Conservation (phyloP, 495 filamentous ascomycete genomes). For the Penicillium soppii region DNA sequence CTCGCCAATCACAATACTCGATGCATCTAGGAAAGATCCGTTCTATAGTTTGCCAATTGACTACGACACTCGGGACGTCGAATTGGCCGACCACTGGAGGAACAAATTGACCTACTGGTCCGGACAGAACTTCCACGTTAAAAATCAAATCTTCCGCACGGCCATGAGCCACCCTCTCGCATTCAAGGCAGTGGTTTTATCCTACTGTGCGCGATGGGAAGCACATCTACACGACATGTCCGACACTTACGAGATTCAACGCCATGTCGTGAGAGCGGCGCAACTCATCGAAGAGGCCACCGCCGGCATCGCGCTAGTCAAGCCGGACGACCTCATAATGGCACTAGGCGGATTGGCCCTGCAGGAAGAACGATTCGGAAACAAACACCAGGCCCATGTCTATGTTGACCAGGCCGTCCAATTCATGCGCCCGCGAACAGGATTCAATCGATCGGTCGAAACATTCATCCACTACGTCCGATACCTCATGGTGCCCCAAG, state of each 20-base stretch:
- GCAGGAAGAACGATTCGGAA: constrained; percentile 44
- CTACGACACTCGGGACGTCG: constrained; percentile 24
- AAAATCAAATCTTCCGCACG: constrained; percentile 36
- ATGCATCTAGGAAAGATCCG: constrained; percentile 37
- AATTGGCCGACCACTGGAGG: constrained; percentile 38
- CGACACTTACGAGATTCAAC: constrained; percentile 24
- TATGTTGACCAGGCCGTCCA: constrained; percentile 34
- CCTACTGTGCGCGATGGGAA: constrained; percentile 43
- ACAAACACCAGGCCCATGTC: constrained; percentile 22
- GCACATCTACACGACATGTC: constrained; percentile 24
- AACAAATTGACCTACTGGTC: constrained; percentile 46
- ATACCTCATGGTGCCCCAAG: constrained; percentile 28
- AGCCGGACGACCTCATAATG: constrained; percentile 33
- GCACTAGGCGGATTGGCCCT: constrained; percentile 41
- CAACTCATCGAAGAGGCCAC: constrained; percentile 28
- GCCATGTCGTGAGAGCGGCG: constrained; percentile 23
- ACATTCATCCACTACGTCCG: constrained; percentile 41
- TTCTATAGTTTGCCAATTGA: constrained; percentile 29
- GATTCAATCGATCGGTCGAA: constrained; percentile 23
- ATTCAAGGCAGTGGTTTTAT: constrained; percentile 39
- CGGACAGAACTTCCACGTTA: constrained; percentile 39
- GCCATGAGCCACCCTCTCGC: constrained; percentile 37
- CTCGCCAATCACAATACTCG: constrained; percentile 29
- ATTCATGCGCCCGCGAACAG: constrained; percentile 31
- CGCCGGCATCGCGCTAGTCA: constrained; percentile 16